Percentiles rank a stretch among this genome's conserved stretches.
These are phyloP conservation scores for Parastagonospora nodorum DNA, from an alignment of 2,329 filamentous ascomycete genomes.

Conservation along the genomic window DNA sequence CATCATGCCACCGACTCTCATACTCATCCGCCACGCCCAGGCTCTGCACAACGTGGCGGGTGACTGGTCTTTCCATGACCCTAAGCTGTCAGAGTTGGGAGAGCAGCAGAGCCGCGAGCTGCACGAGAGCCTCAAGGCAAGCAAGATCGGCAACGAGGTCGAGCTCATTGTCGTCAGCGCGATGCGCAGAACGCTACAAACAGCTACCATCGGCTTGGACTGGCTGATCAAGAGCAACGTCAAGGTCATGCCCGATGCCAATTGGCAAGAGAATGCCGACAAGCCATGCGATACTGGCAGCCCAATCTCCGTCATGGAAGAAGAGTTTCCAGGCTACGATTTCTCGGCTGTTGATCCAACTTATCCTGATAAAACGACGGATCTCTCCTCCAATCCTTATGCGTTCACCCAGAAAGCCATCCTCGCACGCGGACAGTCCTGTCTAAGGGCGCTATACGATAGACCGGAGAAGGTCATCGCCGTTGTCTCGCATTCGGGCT, in stretches of 20 bases:
- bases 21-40: conserved; percentile 54
- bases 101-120: conserved; percentile 49
- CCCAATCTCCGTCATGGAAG: conserved; percentile 49
- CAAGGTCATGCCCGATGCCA: conserved; percentile 61
- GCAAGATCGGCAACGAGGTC: conserved; percentile 50
- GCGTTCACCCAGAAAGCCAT: conserved; percentile 60
- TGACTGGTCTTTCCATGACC: conserved; percentile 51
- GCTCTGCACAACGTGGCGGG: conserved; percentile 51
- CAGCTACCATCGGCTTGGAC: conserved; percentile 61
- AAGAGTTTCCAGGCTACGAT: conserved; percentile 62
- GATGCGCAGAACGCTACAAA: conserved; percentile 70
- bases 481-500: conserved; percentile 69
- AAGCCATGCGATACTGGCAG: conserved; percentile 67
- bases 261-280: conserved; percentile 64
- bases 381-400: conserved; percentile 50
- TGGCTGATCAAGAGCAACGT: conserved; percentile 60
- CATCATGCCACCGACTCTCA: conserved; percentile 51
- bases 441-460: conserved; percentile 56
- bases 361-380: conserved; percentile 66
- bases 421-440: conserved; percentile 59
- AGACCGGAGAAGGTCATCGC: conserved; percentile 66
- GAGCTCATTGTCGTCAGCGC: conserved; percentile 66
- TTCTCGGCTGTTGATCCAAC: conserved; percentile 62
- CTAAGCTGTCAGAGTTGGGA: conserved; percentile 49
- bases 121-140: conserved; percentile 43